These are phyloP conservation scores for Setaria viridis DNA, from an alignment of 202 grass and related monocot species.

Conservation along the genomic window DNA sequence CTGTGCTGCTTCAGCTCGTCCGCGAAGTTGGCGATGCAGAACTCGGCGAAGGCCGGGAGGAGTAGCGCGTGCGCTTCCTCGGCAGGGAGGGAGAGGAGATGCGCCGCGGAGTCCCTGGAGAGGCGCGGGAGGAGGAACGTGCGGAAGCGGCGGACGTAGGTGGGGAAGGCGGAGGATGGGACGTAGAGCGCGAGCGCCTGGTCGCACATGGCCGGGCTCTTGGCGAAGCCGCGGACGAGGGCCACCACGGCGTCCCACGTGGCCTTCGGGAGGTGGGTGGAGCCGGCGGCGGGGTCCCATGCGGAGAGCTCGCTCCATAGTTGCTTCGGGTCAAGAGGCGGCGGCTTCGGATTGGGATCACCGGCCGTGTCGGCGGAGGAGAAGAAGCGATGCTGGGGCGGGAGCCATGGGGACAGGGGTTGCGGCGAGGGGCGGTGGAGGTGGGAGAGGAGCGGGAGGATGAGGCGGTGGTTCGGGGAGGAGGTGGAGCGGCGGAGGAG, in stretches of 20 bases:
- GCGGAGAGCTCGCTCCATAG: conserved; percentile 67
- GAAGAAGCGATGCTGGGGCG: conserved; percentile 42
- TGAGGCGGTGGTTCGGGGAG: conserved; percentile 29
- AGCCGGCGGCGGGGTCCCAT: conserved; percentile 15
- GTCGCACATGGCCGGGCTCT: conserved; percentile 70
- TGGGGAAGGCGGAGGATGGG: conserved; percentile 63
- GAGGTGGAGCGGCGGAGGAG: conserved; percentile 46
- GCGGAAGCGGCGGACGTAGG: conserved; percentile 57
- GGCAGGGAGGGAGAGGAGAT: conserved; percentile 49
- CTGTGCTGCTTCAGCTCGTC: conserved; percentile 60
- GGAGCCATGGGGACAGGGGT: conserved; percentile 27
- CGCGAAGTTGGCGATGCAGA: conserved; percentile 56
- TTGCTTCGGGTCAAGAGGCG: conserved; percentile 45
- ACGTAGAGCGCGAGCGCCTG: conserved; percentile 89
- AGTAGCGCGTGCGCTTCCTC: conserved; percentile 67
- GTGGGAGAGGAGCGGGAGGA: conserved; percentile 46
- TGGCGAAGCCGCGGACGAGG: conserved; percentile 72
- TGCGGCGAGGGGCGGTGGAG: conserved; percentile 32
- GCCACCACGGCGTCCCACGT: conserved; percentile 55
- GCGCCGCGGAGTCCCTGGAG: conserved; percentile 41
- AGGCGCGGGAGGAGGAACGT: conserved; percentile 65
- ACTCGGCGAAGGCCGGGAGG: conserved; percentile 77
- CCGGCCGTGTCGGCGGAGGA: conserved; percentile 41
- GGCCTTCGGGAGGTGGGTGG: conserved; percentile 55
- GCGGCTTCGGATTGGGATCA: not conserved